Evolutionary conservation across 2,329 filamentous ascomycete species (phyloP).

Genomic region (Pezicula neosporulosa): DNA sequence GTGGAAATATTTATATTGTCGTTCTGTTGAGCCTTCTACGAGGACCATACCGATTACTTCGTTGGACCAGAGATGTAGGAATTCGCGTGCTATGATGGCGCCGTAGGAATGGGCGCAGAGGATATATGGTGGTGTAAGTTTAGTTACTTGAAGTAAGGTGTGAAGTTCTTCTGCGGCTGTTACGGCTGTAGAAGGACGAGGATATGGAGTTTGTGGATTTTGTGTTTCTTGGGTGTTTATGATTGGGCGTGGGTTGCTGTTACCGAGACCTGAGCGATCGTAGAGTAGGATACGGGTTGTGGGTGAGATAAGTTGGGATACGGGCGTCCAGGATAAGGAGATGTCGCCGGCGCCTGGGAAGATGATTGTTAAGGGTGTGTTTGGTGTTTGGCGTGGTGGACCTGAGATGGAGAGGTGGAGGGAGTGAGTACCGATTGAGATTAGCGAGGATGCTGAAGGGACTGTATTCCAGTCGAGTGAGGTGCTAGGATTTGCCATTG

Average conservation of each 20-base stretch:
- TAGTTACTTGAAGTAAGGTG: constrained; percentile 2
- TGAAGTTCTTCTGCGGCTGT: constrained; percentile 7
- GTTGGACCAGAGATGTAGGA: constrained; percentile 4
- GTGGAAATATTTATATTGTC: not conserved
- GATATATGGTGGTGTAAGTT: constrained; percentile 5
- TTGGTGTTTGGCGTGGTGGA: constrained; percentile 12
- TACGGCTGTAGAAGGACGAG: constrained; percentile 1
- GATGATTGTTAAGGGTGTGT: constrained; percentile 17
- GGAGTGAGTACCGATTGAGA: constrained; percentile 15
- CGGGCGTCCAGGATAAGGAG: constrained; percentile 14
- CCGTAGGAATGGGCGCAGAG: constrained; percentile 9
- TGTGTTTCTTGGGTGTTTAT: too few species aligned
- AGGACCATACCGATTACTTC: constrained; percentile 9
- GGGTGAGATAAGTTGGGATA: constrained; percentile 11
- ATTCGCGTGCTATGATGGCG: constrained; percentile 10
- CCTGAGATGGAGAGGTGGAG: constrained; percentile 17
- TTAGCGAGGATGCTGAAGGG: not conserved
- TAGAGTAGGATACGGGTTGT: constrained; percentile 18
- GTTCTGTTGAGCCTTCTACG: constrained; percentile 7
- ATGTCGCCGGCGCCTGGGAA: constrained; percentile 17
- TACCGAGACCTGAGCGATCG: constrained; percentile 18
- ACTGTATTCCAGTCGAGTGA: constrained; percentile 1
- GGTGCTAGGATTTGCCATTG: not conserved
- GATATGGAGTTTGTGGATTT: too few species aligned
- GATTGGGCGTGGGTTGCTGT: constrained; percentile 2